Percentiles rank a stretch among this genome's conserved stretches.
Conservation (phyloP, 345 rosid genomes). For the Linum trigynum region DNA sequence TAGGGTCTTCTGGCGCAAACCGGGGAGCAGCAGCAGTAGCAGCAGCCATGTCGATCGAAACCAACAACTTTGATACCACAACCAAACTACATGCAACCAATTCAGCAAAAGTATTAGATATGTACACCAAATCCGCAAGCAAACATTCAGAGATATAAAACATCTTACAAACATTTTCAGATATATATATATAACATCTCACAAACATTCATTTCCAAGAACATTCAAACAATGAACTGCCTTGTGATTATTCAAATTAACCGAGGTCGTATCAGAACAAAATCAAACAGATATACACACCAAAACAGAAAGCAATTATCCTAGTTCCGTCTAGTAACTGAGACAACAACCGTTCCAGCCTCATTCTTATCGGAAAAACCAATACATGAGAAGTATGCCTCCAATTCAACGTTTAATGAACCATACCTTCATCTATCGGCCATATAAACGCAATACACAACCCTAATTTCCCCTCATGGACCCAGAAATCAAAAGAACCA, state of each 20-base stretch:
- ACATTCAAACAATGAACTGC: background rate
- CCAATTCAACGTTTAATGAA: too few relatives aligned
- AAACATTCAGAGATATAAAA: background rate
- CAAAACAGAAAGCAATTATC: too few relatives aligned
- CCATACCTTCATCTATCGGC: too few relatives aligned
- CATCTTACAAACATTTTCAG: background rate
- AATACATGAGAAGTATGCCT: too few relatives aligned
- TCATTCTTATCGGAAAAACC: background rate
- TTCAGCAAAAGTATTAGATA: background rate
- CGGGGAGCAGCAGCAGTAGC: constrained; percentile 52
- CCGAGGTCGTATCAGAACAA: background rate
- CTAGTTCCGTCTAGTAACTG: too few relatives aligned
- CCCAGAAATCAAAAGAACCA: too few relatives aligned
- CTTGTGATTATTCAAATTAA: background rate
- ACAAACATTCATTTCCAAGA: background rate
- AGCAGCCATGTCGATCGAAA: constrained; percentile 30
- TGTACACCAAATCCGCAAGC: background rate
- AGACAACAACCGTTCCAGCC: too few relatives aligned
- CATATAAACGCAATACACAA: too few relatives aligned
- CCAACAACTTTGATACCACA: background rate
- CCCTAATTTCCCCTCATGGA: too few relatives aligned
- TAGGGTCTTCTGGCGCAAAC: constrained; percentile 83
- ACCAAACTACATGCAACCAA: background rate
- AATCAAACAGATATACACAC: background rate
- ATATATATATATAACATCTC: background rate